These are phyloP conservation scores for Solanum tacnaense DNA, from an alignment of 257 asterid genomes.

Conservation along the genomic window DNA sequence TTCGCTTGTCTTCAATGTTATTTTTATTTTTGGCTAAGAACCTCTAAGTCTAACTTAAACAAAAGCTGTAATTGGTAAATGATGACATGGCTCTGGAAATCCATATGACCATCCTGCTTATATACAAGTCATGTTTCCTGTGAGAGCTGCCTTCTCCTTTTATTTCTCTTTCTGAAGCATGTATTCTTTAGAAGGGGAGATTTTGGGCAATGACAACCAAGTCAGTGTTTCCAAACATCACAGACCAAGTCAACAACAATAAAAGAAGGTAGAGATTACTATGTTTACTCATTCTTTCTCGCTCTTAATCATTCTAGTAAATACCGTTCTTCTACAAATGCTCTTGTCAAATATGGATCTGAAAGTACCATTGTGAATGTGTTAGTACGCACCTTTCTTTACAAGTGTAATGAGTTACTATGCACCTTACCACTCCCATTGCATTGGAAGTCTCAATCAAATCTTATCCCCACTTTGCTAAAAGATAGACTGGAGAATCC, in stretches of 20 bases:
- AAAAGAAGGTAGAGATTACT: background rate
- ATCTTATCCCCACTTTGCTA: background rate
- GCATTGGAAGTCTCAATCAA: background rate
- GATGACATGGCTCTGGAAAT: background rate
- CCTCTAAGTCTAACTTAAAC: background rate
- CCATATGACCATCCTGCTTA: constrained; percentile 1
- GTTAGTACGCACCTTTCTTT: background rate
- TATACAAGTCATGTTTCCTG: background rate
- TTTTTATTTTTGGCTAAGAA: background rate
- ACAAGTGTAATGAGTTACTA: background rate
- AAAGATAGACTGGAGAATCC: background rate
- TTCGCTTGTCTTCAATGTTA: background rate
- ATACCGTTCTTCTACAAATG: background rate
- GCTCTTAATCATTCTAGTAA: background rate
- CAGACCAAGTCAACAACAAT: background rate
- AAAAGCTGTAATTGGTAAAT: background rate
- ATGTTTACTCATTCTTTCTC: background rate
- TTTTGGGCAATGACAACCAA: background rate
- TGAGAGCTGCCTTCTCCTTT: background rate
- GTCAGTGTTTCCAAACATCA: background rate
- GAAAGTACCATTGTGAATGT: background rate
- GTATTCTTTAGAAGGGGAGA: background rate
- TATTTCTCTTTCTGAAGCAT: background rate
- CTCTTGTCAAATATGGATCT: background rate
- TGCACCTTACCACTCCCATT: background rate